Evolutionary conservation across 176 grass and related monocot genomes (phyloP).

Genomic region (Oryza rufipogon): DNA sequence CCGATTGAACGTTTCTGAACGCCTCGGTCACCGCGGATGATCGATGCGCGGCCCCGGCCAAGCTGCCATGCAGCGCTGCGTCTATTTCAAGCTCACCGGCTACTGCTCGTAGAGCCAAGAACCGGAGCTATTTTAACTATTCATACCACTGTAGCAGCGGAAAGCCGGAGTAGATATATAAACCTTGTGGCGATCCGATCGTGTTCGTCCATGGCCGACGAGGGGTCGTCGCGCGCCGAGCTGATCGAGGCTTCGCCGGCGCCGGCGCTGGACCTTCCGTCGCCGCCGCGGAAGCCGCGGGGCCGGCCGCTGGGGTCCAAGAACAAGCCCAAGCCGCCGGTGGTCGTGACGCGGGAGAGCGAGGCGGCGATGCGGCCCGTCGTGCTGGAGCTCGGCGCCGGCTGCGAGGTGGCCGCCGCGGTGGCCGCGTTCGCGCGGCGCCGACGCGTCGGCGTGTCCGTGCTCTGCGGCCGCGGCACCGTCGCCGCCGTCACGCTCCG

Average conservation of each 20-base stretch:
- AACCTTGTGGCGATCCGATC: neutral
- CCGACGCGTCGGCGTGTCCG: constrained; percentile 63
- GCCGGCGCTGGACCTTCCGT: neutral
- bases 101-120: constrained; percentile 4
- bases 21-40: neutral
- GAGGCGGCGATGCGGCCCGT: constrained; percentile 63
- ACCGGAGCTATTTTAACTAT: constrained; percentile 26
- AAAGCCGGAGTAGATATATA: neutral
- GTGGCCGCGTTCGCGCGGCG: constrained; percentile 64
- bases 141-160: neutral
- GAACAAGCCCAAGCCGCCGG: constrained; percentile 85
- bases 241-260: neutral
- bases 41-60: too few species aligned
- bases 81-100: constrained; percentile 36
- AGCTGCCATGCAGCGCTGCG: too few species aligned
- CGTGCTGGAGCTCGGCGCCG: constrained; percentile 67
- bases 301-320: constrained; percentile 77
- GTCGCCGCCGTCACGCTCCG: constrained; percentile 64
- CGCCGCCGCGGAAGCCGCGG: constrained; percentile 49
- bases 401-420: constrained; percentile 56
- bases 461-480: constrained; percentile 71
- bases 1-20: constrained; percentile 31
- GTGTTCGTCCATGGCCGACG: neutral
- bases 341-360: constrained; percentile 73
- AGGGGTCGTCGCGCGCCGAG: neutral